phyloP scores from a whole-genome alignment of 331 rosid species.

The Quercus tomentella region DNA sequence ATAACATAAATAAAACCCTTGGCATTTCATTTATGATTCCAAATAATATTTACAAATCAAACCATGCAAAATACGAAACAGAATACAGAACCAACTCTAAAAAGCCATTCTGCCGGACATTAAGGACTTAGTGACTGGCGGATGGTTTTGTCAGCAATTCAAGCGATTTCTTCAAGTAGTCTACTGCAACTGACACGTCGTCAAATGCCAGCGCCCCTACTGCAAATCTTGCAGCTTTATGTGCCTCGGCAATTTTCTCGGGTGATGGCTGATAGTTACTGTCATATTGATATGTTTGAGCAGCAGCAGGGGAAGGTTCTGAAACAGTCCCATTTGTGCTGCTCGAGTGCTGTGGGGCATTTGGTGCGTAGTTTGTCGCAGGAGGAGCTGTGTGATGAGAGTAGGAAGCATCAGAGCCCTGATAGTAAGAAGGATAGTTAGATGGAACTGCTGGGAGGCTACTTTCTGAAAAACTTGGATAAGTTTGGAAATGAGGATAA shows the following conservation, averaged over 20 bases:
- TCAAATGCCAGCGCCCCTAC: slow-evolving; percentile 99
- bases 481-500: slow-evolving; percentile 82
- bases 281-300: slow-evolving; percentile 65
- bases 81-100: slow-evolving; percentile 12
- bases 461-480: slow-evolving; percentile 92
- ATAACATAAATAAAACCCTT: not conserved
- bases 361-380: slow-evolving; percentile 28
- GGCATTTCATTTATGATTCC: not conserved
- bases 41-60: slow-evolving; percentile 24
- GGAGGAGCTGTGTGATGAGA: slow-evolving; percentile 37
- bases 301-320: slow-evolving; percentile 46
- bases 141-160: slow-evolving; percentile 93
- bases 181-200: slow-evolving; percentile 88
- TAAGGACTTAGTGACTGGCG: slow-evolving; percentile 34
- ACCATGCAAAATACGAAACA: not conserved
- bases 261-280: slow-evolving; percentile 80
- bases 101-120: slow-evolving; percentile 2
- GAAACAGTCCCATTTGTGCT: slow-evolving; percentile 46
- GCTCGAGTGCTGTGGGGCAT: slow-evolving; percentile 41
- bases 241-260: slow-evolving; percentile 93
- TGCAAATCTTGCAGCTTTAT: slow-evolving; percentile 97
- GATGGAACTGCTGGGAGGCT: slow-evolving; percentile 72
- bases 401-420: slow-evolving; percentile 45
- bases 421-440: slow-evolving; percentile 35
- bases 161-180: slow-evolving; percentile 76